Base-by-base conservation (phyloP, 176 grass and related monocot genomes). In the Metroxylon sagu region DNA sequence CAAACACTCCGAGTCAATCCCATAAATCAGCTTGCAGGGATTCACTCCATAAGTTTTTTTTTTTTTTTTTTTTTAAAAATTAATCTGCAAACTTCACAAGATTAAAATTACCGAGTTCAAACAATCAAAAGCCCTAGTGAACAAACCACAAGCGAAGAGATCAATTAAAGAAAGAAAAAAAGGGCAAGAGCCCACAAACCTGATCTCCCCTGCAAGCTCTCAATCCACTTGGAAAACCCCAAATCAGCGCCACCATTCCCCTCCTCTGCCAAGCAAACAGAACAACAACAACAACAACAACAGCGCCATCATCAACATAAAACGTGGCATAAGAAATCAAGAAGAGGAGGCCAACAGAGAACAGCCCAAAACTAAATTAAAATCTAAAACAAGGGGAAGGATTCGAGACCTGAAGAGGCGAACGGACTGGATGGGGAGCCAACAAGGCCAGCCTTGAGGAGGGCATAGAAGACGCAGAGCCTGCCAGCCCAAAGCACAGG, bases 381-480 rank as follows among this genome's bases (percentile, higher is more conserved):
- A 12, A 4, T 35, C 5, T 62, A 26, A 70, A 77, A 51, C 1
- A 8, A 15, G 48, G 17, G 18, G 35, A 43, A 26, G 14, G 18
- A 15, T 30, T 16, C 26, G 54, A 16, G 18, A 72, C 70, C 70
- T 48, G 80, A 61, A 29, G 93, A 83, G 52, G 89, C 74, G 76
- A 98, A 79, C n/a, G 93, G 93, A 72, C 79, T 98, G 39, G 18
- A 72, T 16, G 76, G 81, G 19, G 88, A 98, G 7, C 93, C 93
- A 10, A 73, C 93, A 52, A 98, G 78, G 17, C 93, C 93, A 54
- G 27, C 48, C 66, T 85, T 89, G 48, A 98, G 71, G 59, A 98
- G 84, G 67, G 79, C 88, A 66, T 98, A 98, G 65, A 85, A 90
- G 75, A 98, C 56, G 76, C 84, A 98, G 50, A 98, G 76, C 19